phyloP scores from a whole-genome alignment of 2,329 filamentous ascomycete genomes.

The Dothideomycetes sp. region DNA sequence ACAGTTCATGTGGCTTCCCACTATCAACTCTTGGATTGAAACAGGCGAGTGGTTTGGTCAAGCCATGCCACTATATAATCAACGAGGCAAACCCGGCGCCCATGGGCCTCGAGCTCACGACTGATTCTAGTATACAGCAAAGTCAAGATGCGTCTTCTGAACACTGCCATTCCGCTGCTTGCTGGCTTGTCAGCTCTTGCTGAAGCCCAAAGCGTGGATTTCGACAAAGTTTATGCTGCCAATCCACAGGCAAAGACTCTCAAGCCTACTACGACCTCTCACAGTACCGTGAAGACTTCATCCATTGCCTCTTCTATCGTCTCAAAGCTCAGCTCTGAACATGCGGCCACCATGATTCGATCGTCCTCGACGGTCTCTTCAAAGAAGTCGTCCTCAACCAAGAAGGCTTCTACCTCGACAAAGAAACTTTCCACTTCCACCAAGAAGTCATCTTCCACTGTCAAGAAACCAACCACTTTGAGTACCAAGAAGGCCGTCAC shows the following conservation, averaged over 20 bases:
- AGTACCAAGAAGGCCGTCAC: constrained; percentile 2
- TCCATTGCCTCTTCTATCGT: constrained; percentile 11
- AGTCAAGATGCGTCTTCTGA: constrained; percentile 7
- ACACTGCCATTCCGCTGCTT: constrained; percentile 9
- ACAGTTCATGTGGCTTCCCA: constrained; percentile 1
- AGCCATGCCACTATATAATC: background rate
- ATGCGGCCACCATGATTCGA: constrained; percentile 12
- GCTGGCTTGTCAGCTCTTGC: constrained; percentile 6
- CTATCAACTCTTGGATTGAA: constrained; percentile 2
- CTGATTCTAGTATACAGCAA: background rate
- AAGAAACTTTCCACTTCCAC: background rate
- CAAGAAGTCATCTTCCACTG: background rate
- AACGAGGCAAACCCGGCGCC: background rate
- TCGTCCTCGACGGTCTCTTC: background rate
- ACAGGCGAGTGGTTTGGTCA: background rate
- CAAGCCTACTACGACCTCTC: background rate
- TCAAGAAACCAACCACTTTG: background rate
- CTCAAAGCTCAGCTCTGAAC: constrained; percentile 7
- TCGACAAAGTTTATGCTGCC: constrained; percentile 9
- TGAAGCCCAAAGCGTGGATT: constrained; percentile 10
- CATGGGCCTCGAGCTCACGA: background rate
- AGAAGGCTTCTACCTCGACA: background rate
- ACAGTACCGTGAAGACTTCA: background rate
- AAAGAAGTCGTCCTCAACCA: background rate
- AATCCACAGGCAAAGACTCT: constrained; percentile 9